Conservation (phyloP, 106 monocot genomes). For the Apostasia shenzhenica region DNA sequence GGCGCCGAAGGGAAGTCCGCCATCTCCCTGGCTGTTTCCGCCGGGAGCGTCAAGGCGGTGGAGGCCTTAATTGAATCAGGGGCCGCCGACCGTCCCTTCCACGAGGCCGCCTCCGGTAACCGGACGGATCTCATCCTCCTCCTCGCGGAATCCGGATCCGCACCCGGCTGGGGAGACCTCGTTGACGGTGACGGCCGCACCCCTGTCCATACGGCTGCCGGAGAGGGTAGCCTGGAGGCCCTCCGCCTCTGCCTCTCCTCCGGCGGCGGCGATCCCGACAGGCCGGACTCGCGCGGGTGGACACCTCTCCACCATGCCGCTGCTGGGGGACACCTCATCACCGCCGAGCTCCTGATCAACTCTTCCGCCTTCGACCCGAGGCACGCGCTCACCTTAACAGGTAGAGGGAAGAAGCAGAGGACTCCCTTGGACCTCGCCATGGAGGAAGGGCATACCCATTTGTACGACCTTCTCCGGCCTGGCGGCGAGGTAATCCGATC, state of each 20-base stretch:
- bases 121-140: conserved; percentile 17
- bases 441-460: conserved; percentile 12
- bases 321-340: conserved; percentile 1
- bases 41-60: conserved; percentile 14
- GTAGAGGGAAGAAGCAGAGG: neutral
- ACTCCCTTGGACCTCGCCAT: conserved; percentile 22
- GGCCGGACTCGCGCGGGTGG: conserved; percentile 24
- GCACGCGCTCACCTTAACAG: conserved; percentile 13
- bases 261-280: conserved; percentile 18
- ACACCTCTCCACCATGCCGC: conserved; percentile 36
- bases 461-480: conserved; percentile 13
- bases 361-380: conserved; percentile 7
- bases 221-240: conserved; percentile 14
- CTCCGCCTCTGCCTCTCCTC: conserved; percentile 15
- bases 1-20: conserved; percentile 12
- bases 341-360: conserved; percentile 9
- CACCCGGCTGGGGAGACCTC: conserved; percentile 6
- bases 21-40: conserved; percentile 20
- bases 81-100: conserved; percentile 16
- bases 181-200: conserved; percentile 16
- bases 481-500: neutral
- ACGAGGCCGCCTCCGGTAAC: conserved; percentile 18
- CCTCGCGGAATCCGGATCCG: neutral
- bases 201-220: conserved; percentile 27
- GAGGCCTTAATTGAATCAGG: conserved; percentile 10